These are phyloP conservation scores for Venturia nashicola DNA, from an alignment of 2,329 filamentous ascomycete species.

Conservation along the genomic window DNA sequence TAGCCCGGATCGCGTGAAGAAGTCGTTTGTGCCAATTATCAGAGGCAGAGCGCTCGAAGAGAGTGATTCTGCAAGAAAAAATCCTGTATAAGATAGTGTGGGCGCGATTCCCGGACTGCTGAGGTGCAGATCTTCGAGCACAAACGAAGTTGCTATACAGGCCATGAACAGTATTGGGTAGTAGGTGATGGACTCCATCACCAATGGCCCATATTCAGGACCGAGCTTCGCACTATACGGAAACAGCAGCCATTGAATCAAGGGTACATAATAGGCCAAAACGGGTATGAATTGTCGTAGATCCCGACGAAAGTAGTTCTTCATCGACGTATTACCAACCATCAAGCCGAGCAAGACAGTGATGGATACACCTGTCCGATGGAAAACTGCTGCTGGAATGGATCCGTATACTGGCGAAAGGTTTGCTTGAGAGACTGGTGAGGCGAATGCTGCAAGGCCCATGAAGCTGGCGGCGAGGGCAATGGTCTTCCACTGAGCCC, in stretches of 20 bases:
- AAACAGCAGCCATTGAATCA: constrained; percentile 60
- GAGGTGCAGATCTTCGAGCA: constrained; percentile 50
- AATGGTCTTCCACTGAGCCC: constrained; percentile 16
- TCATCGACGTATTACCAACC: constrained; percentile 44
- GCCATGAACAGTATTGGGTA: constrained; percentile 36
- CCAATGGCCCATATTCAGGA: constrained; percentile 57
- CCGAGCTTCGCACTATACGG: constrained; percentile 54
- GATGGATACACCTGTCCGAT: constrained; percentile 51
- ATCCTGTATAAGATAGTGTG: constrained; percentile 53
- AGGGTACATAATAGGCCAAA: constrained; percentile 62
- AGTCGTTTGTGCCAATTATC: constrained; percentile 47
- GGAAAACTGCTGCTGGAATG: constrained; percentile 63
- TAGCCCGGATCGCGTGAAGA: constrained; percentile 60
- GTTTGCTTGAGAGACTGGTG: constrained; percentile 60
- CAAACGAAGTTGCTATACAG: constrained; percentile 28
- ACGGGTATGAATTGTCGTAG: constrained; percentile 50
- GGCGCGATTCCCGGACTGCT: constrained; percentile 52
- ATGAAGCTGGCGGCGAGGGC: constrained; percentile 31
- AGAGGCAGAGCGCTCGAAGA: constrained; percentile 28
- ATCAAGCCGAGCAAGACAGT: constrained; percentile 63
- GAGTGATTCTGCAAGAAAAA: constrained; percentile 36
- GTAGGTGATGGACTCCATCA: constrained; percentile 63
- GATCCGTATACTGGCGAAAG: constrained; percentile 82
- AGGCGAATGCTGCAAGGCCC: constrained; percentile 48
- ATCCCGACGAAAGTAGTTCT: constrained; percentile 36